phyloP scores from a whole-genome alignment of 2,329 filamentous ascomycete species.

The Sphaerulina vaccinii region DNA sequence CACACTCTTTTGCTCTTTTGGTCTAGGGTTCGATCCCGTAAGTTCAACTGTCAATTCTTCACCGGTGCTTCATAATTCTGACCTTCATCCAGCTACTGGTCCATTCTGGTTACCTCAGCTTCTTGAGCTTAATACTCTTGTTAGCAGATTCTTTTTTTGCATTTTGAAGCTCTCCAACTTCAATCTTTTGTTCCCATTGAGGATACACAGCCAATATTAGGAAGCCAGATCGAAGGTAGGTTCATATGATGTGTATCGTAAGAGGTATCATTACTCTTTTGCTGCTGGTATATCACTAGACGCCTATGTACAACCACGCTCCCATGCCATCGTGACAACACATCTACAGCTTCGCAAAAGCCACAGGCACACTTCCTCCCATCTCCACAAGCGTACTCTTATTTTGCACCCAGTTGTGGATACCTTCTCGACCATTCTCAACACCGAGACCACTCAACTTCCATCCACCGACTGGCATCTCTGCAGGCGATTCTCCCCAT shows the following conservation, averaged over 20 bases:
- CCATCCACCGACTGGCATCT: slow-evolving; percentile 92
- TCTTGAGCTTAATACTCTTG: slow-evolving; percentile 1
- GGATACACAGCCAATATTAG: background rate
- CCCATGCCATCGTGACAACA: background rate
- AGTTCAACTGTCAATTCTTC: background rate
- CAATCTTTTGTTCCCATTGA: too few relatives aligned
- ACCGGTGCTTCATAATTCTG: too few relatives aligned
- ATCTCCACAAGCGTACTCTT: slow-evolving; percentile 88
- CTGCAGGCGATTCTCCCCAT: slow-evolving; percentile 87
- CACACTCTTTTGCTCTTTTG: background rate
- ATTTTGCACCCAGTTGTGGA: slow-evolving; percentile 80
- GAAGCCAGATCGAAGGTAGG: too few relatives aligned
- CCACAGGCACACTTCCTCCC: slow-evolving; percentile 66
- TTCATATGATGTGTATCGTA: too few relatives aligned
- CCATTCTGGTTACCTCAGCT: background rate
- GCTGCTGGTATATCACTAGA: background rate
- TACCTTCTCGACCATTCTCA: slow-evolving; percentile 77
- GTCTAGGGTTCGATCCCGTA: background rate
- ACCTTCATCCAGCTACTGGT: too few relatives aligned
- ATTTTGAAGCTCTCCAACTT: too few relatives aligned
- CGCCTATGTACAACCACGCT: background rate
- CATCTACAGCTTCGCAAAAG: slow-evolving; percentile 52
- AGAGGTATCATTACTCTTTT: background rate
- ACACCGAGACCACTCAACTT: slow-evolving; percentile 85
- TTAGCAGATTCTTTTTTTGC: background rate